Evolutionary conservation across 176 grass and related monocot species (phyloP), one percentile per base, ranked within the genome.

Genomic region (Lolium rigidum): DNA sequence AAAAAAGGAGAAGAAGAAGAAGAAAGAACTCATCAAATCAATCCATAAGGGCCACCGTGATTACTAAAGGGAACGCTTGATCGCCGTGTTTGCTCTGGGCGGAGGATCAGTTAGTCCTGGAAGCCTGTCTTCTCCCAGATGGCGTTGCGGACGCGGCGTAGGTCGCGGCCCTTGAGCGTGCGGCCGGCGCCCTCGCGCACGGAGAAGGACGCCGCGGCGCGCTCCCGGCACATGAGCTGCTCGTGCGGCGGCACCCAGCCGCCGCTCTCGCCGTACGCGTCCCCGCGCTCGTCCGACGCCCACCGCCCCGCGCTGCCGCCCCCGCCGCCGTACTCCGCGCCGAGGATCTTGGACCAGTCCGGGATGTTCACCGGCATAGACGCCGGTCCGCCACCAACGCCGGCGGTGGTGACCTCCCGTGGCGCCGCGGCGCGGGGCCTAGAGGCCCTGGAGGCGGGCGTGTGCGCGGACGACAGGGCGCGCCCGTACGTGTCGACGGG

Each of bases 101-200:
- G 5, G 57, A 35, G 18, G 48, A 39, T 13, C 35, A 20, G 20
- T 97, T 71, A 98, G 84, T 99, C 97, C 85, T 94, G 85, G 81
- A 97, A 99, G 43, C 97, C 97, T 77, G 88, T 94, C 82, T 97
- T 97, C 85, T 94, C 92, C 97, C 94, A 99, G 86, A 99, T 91
- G 80, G 97, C 97, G 89, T 99, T 97, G 37, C 97, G 94, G 65
- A 99, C 90, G 64, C 97, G 94, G 64, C 94, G 93, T 60, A 99
- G 87, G 76, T 99, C 97, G 55, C 97, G 92, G 16, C 94, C 97
- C 82, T 99, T 99, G 59, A 97, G 94, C 17, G 97, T 99, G 87
- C 97, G 90, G 0, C 94, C 97, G 11, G 90, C 59, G 60, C 97
- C 97, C 81, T 94, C 97, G 21, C 95, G 94, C 48, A 99, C 85